These are phyloP conservation scores for Skeletonema potamos DNA, from an alignment of 108 stramenopile species.

Conservation along the genomic window DNA sequence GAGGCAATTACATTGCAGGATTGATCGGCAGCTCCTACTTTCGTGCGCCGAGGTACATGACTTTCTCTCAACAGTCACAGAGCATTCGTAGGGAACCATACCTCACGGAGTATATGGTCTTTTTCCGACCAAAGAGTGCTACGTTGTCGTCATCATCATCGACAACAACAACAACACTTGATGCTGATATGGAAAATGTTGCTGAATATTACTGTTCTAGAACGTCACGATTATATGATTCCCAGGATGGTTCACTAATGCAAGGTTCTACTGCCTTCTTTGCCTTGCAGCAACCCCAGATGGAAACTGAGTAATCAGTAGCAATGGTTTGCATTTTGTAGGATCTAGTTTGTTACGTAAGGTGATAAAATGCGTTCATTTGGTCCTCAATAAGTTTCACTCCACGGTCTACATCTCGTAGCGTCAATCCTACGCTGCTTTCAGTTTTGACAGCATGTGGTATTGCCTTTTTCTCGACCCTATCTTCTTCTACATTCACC, in stretches of 20 bases:
- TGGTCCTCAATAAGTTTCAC: constrained; percentile 49
- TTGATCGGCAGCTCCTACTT: constrained; percentile 36
- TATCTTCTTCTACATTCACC: constrained; percentile 42
- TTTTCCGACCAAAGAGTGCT: constrained; percentile 25
- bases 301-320: neutral
- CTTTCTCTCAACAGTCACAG: constrained; percentile 25
- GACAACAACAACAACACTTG: neutral
- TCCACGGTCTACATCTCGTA: constrained; percentile 41
- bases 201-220: constrained; percentile 43
- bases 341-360: neutral
- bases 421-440: constrained; percentile 57
- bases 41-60: constrained; percentile 40
- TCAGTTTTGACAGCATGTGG: constrained; percentile 55
- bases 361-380: constrained; percentile 8
- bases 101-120: constrained; percentile 38
- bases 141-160: neutral
- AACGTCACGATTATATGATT: constrained; percentile 27
- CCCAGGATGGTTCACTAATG: constrained; percentile 33
- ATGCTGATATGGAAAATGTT: neutral
- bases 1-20: constrained; percentile 35
- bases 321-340: neutral
- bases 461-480: constrained; percentile 22
- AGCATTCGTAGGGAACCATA: constrained; percentile 13
- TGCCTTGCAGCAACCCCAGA: constrained; percentile 26
- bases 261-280: constrained; percentile 52